Conservation (phyloP, 352 stramenopile genomes). For the Phytopythium delawarense region DNA sequence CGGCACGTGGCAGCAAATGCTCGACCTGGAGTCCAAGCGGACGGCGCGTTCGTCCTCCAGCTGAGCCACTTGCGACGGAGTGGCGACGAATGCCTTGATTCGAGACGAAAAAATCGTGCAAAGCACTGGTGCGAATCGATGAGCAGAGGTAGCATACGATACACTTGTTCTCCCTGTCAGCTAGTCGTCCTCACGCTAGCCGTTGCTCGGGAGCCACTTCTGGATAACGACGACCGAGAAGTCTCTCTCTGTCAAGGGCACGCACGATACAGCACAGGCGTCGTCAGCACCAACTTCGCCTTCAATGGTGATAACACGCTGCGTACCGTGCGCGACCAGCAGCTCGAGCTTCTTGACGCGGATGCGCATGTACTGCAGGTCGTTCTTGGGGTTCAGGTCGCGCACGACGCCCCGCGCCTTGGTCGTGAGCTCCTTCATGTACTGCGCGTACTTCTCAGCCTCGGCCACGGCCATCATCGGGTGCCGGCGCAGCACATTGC, state of each 20-base stretch:
- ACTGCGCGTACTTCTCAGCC: constrained; percentile 89
- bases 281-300: background rate
- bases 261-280: background rate
- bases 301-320: no score
- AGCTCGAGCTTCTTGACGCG: constrained; percentile 92
- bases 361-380: constrained; percentile 92
- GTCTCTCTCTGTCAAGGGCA: constrained; percentile 66
- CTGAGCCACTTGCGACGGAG: background rate
- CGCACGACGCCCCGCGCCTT: constrained; percentile 90
- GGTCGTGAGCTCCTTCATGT: constrained; percentile 89
- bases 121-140: background rate
- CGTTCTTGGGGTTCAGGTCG: constrained; percentile 94
- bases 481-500: constrained; percentile 87
- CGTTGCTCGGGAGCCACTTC: constrained; percentile 76
- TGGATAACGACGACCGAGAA: constrained; percentile 95
- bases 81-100: background rate
- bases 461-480: constrained; percentile 88
- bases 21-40: constrained; percentile 47
- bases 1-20: constrained; percentile 50
- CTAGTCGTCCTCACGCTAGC: constrained; percentile 1
- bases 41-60: constrained; percentile 13
- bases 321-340: constrained; percentile 87
- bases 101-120: background rate
- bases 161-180: constrained; percentile 1
- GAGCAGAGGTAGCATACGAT: background rate